These are phyloP conservation scores for Ceratocystis variospora DNA, from an alignment of 2,329 filamentous ascomycete genomes.

Conservation along the genomic window DNA sequence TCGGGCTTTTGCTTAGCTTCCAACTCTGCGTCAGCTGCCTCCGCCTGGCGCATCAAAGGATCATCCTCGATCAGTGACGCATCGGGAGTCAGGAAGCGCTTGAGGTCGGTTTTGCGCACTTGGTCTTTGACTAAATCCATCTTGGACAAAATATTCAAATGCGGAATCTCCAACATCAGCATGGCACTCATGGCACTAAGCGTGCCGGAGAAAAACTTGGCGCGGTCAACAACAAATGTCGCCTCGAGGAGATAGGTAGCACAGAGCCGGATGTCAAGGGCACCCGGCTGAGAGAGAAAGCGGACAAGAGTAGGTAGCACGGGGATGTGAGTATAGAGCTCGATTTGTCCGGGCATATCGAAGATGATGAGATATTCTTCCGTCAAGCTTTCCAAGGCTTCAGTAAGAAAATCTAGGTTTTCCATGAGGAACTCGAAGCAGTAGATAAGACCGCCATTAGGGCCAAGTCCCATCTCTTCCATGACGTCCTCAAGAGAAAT, in stretches of 20 bases:
- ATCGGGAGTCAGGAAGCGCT: constrained; percentile 81
- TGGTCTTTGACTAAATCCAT: constrained; percentile 94
- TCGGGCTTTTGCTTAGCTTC: constrained; percentile 43
- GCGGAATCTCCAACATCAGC: constrained; percentile 95
- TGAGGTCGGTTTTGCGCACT: constrained; percentile 73
- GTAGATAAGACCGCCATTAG: constrained; percentile 87
- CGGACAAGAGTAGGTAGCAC: constrained; percentile 74
- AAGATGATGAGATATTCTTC: constrained; percentile 97
- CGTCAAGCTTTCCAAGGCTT: constrained; percentile 68
- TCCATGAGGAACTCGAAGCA: constrained; percentile 94
- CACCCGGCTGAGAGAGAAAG: constrained; percentile 63
- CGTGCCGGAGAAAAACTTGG: constrained; percentile 95
- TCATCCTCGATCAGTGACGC: constrained; percentile 70
- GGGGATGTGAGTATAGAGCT: constrained; percentile 93
- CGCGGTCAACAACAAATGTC: constrained; percentile 86
- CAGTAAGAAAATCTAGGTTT: constrained; percentile 82
- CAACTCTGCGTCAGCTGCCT: constrained; percentile 40
- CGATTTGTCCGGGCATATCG: constrained; percentile 98
- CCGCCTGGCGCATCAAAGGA: constrained; percentile 35
- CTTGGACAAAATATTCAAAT: constrained; percentile 92
- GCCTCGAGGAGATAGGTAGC: constrained; percentile 90
- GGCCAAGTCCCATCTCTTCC: constrained; percentile 82
- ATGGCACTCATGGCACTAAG: constrained; percentile 96
- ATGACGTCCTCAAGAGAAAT: constrained; percentile 92
- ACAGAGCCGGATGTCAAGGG: constrained; percentile 80